phyloP scores from a whole-genome alignment of 176 grass and related monocot species.

The Triticum dicoccoides region DNA sequence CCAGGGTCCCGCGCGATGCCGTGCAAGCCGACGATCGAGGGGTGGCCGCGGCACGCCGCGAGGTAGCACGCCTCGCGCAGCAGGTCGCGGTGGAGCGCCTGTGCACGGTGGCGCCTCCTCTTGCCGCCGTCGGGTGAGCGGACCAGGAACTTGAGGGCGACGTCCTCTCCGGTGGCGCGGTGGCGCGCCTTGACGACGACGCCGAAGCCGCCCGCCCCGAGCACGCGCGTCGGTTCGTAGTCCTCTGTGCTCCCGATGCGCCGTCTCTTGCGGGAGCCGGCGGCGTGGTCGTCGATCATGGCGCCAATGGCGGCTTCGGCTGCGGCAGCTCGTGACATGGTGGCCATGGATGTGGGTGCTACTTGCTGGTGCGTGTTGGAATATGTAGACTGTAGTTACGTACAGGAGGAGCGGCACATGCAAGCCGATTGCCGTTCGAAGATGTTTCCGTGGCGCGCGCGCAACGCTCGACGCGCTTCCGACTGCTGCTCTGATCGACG shows the following conservation, averaged over 20 bases:
- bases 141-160: neutral
- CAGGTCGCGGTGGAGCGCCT: neutral
- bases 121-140: neutral
- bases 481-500: too few relatives aligned
- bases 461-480: too few relatives aligned
- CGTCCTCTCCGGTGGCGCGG: neutral
- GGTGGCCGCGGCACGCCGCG: neutral
- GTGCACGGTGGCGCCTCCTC: neutral
- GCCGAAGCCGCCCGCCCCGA: neutral
- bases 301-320: neutral
- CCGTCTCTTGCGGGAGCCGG: neutral
- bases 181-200: slow-evolving; percentile 12
- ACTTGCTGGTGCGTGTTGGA: too few relatives aligned
- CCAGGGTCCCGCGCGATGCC: neutral
- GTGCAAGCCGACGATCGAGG: neutral
- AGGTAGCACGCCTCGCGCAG: slow-evolving; percentile 5
- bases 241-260: neutral
- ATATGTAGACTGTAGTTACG: too few relatives aligned
- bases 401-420: too few relatives aligned
- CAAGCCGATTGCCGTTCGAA: too few relatives aligned
- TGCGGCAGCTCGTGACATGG: neutral
- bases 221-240: neutral
- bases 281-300: neutral
- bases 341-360: neutral
- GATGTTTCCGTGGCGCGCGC: too few relatives aligned